A percentile compares a stretch with the other conserved stretches of the same genome.
These are phyloP conservation scores for Trichosporon coremiiforme DNA, from an alignment of 1,284 basidiomycete species.

Conservation along the genomic window DNA sequence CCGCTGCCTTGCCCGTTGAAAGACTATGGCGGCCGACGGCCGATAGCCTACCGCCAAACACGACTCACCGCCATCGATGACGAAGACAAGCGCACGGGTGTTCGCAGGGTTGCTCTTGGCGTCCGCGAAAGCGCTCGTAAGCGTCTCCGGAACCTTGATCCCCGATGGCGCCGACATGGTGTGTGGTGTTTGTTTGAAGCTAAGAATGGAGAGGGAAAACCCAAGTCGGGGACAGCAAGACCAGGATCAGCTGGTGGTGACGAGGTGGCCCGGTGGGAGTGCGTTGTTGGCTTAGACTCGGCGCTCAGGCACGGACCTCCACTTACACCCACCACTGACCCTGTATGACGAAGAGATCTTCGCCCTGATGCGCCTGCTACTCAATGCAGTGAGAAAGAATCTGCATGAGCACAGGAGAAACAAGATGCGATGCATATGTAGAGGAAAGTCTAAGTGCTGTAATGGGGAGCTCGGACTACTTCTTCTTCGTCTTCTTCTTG, in stretches of 20 bases:
- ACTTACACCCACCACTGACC: neutral
- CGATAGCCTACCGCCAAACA: neutral
- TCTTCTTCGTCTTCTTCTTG: slow-evolving; percentile 29
- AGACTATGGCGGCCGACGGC: too few species aligned
- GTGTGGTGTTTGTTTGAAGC: slow-evolving; percentile 11
- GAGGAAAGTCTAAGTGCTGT: neutral
- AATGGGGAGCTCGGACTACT: neutral
- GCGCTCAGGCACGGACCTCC: slow-evolving; percentile 22
- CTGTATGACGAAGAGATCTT: slow-evolving; percentile 6
- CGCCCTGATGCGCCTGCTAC: neutral
- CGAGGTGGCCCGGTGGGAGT: slow-evolving; percentile 8
- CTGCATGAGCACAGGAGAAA: neutral
- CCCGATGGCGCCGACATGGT: slow-evolving; percentile 56
- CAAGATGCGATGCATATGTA: slow-evolving; percentile 25
- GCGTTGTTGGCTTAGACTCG: neutral
- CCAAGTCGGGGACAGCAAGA: neutral
- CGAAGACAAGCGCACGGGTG: slow-evolving; percentile 53
- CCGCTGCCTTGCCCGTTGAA: too few species aligned
- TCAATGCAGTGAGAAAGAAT: neutral
- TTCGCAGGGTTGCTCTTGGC: slow-evolving; percentile 39
- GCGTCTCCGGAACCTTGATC: slow-evolving; percentile 49
- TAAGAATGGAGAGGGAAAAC: neutral
- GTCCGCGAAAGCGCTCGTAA: slow-evolving; percentile 46
- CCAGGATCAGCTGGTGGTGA: neutral
- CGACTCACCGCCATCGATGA: slow-evolving; percentile 53